A percentile compares a stretch with the other conserved stretches of the same genome.
phyloP scores from a whole-genome alignment of 2,329 filamentous ascomycete genomes.

The Fusarium sulawesiense region DNA sequence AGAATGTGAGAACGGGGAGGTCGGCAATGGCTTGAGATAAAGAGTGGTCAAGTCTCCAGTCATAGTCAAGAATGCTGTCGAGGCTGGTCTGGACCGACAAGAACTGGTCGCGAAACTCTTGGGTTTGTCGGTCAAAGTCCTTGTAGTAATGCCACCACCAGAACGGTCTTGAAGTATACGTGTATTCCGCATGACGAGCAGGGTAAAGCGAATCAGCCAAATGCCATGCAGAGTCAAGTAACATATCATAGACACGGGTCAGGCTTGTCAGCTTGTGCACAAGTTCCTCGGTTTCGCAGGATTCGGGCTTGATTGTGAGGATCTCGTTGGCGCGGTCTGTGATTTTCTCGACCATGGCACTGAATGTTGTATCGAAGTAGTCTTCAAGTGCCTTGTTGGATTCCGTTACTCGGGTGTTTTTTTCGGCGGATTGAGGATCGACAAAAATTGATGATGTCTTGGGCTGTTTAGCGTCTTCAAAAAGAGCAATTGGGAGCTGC shows the following conservation, averaged over 20 bases:
- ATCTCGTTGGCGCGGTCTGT: slow-evolving; percentile 30
- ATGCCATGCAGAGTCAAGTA: slow-evolving; percentile 54
- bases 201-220: slow-evolving; percentile 51
- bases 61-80: slow-evolving; percentile 46
- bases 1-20: slow-evolving; percentile 50
- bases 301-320: not conserved
- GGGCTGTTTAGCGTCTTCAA: slow-evolving; percentile 48
- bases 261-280: slow-evolving; percentile 37
- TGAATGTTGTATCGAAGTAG: slow-evolving; percentile 50
- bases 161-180: slow-evolving; percentile 51
- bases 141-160: slow-evolving; percentile 57
- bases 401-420: slow-evolving; percentile 37
- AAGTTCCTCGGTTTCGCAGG: slow-evolving; percentile 20
- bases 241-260: slow-evolving; percentile 49
- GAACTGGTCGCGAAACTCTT: slow-evolving; percentile 48
- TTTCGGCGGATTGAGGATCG: slow-evolving; percentile 39
- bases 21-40: slow-evolving; percentile 52
- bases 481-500: slow-evolving; percentile 48
- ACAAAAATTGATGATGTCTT: slow-evolving; percentile 49
- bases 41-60: slow-evolving; percentile 49
- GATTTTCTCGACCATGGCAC: slow-evolving; percentile 33
- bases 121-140: slow-evolving; percentile 48
- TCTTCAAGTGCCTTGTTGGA: slow-evolving; percentile 45
- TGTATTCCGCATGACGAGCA: slow-evolving; percentile 50
- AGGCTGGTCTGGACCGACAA: slow-evolving; percentile 44